A percentile compares a stretch with the other conserved stretches of the same genome.
These are phyloP conservation scores for Aspergillus quadricinctus DNA, from an alignment of 2,329 filamentous ascomycete species.

Conservation along the genomic window DNA sequence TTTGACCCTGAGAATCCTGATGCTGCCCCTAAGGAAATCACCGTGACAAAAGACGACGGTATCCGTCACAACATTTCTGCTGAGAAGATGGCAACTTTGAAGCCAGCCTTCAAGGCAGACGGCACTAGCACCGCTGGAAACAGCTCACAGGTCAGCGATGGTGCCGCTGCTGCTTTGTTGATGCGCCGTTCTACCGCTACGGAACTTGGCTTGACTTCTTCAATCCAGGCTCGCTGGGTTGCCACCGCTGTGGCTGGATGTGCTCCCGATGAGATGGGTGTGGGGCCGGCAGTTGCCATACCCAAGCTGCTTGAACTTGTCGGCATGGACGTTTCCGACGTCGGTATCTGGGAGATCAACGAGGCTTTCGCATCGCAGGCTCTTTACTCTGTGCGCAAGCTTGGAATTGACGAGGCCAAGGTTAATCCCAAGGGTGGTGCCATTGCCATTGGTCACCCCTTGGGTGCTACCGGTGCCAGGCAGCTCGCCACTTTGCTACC, in stretches of 20 bases:
- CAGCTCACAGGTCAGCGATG: conserved; percentile 78
- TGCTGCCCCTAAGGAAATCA: conserved; percentile 54
- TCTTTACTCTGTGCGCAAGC: conserved; percentile 64
- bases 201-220: conserved; percentile 62
- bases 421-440: conserved; percentile 92
- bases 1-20: conserved; percentile 61
- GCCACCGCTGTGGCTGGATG: conserved; percentile 72
- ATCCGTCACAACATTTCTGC: conserved; percentile 64
- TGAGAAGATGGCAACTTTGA: conserved; percentile 72
- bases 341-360: conserved; percentile 90
- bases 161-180: conserved; percentile 76
- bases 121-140: conserved; percentile 84
- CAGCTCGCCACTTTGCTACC: conserved; percentile 72
- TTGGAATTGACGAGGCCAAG: conserved; percentile 57
- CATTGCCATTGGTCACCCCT: conserved; percentile 87
- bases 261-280: conserved; percentile 86
- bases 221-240: conserved; percentile 79
- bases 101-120: conserved; percentile 74
- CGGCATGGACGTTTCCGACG: conserved; percentile 63
- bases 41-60: conserved; percentile 75
- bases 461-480: conserved; percentile 81
- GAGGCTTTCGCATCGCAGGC: conserved; percentile 68
- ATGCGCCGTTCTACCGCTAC: conserved; percentile 79
- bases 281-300: conserved; percentile 82
- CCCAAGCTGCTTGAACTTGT: conserved; percentile 70